phyloP scores from a whole-genome alignment of 1,139 yeast species.

The Pichia sp. region DNA sequence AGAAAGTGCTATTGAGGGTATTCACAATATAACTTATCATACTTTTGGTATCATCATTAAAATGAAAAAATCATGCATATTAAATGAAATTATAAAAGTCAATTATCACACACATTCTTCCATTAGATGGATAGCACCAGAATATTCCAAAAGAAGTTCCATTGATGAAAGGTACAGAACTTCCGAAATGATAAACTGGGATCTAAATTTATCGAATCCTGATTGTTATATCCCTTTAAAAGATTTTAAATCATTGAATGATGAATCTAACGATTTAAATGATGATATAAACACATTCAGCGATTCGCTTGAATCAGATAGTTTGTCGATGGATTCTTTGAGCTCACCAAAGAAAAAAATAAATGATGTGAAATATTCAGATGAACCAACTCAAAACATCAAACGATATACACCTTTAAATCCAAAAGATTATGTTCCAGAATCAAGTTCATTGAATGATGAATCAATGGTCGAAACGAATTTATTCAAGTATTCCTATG shows the following conservation, averaged over 20 bases:
- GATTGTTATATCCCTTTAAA: conserved; percentile 31
- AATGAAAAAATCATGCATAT: conserved; percentile 22
- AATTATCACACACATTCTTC: conserved; percentile 26
- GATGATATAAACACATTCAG: conserved; percentile 1
- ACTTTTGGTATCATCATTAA: conserved; percentile 29
- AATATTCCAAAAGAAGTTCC: conserved; percentile 21
- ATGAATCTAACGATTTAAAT: conserved; percentile 5
- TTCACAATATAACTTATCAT: conserved; percentile 27
- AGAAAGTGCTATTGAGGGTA: not conserved
- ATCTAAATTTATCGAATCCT: conserved; percentile 25
- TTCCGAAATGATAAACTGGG: conserved; percentile 29
- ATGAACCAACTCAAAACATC: conserved; percentile 24
- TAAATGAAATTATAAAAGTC: conserved; percentile 25
- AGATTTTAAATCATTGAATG: not conserved
- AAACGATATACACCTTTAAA: conserved; percentile 20
- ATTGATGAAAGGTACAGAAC: conserved; percentile 28
- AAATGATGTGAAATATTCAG: conserved; percentile 17
- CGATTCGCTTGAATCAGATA: conserved; percentile 8
- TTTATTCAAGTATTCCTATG: conserved; percentile 12
- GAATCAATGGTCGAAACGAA: conserved; percentile 13
- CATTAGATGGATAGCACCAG: conserved; percentile 25
- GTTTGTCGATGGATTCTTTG: conserved; percentile 4
- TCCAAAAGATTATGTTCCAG: conserved; percentile 23
- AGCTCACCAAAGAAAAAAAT: conserved; percentile 4
- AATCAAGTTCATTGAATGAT: conserved; percentile 14